Conservation (phyloP, 2,329 filamentous ascomycete genomes). For the Tolypocladium cylindrosporum region DNA sequence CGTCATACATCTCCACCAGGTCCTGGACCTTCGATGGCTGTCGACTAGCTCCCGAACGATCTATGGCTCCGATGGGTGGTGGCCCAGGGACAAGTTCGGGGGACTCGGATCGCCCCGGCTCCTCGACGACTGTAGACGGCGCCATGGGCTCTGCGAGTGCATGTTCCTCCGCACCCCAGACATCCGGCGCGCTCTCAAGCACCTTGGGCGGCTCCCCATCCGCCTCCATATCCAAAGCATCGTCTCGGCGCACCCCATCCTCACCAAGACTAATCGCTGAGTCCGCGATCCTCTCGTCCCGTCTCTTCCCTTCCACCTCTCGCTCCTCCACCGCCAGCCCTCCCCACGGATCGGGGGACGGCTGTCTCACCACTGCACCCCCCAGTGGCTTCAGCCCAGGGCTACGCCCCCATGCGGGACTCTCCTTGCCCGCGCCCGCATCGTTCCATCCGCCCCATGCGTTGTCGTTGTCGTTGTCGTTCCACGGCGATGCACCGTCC, state of each 20-base stretch:
- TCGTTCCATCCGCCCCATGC: slow-evolving; percentile 28
- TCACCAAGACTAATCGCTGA: slow-evolving; percentile 19
- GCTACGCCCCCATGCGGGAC: slow-evolving; percentile 21
- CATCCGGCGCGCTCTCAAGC: neutral
- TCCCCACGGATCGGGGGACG: slow-evolving; percentile 19
- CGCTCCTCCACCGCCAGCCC: slow-evolving; percentile 14
- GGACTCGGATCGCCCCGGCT: slow-evolving; percentile 7
- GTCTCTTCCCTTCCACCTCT: slow-evolving; percentile 5
- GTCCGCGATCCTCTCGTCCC: slow-evolving; percentile 14
- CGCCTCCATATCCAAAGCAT: neutral
- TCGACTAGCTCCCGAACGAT: slow-evolving; percentile 6
- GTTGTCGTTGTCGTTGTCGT: slow-evolving; percentile 19
- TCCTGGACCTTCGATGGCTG: slow-evolving; percentile 37
- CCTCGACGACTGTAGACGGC: neutral
- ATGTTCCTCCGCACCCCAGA: neutral
- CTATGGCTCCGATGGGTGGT: slow-evolving; percentile 7
- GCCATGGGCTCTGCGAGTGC: neutral
- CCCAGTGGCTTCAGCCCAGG: slow-evolving; percentile 19
- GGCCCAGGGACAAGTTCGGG: slow-evolving; percentile 8
- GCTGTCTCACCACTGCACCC: slow-evolving; percentile 10
- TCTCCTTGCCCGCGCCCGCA: slow-evolving; percentile 11
- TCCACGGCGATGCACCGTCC: slow-evolving; percentile 15
- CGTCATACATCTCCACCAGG: slow-evolving; percentile 40
- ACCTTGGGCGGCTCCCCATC: neutral
- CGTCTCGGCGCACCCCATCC: neutral